Evolutionary conservation across 768 basidiomycete species (phyloP).

Genomic region (Serendipita sp.): DNA sequence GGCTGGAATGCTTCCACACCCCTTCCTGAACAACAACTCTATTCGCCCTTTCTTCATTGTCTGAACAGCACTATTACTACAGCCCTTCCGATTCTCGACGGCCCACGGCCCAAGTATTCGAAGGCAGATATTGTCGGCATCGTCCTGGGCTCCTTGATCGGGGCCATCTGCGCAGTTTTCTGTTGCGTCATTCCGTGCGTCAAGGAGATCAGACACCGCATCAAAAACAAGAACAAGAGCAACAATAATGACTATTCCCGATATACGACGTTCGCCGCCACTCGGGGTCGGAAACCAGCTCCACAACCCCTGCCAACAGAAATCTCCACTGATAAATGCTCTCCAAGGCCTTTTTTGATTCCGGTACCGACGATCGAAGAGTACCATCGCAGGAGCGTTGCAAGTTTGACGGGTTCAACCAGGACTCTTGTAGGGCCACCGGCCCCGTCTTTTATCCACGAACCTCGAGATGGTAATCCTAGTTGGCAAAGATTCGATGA

Average conservation of each 20-base stretch:
- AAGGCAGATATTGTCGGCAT: background rate
- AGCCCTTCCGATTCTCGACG: constrained; percentile 40
- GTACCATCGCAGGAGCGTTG: no score
- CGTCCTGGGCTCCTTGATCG: background rate
- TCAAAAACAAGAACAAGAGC: no score
- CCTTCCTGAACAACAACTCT: constrained; percentile 19
- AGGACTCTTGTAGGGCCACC: no score
- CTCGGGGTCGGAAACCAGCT: no score
- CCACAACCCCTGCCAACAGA: no score
- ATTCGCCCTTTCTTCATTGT: constrained; percentile 31
- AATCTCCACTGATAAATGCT: no score
- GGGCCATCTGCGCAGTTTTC: background rate
- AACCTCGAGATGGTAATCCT: background rate
- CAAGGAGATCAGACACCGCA: background rate
- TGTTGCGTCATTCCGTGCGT: background rate
- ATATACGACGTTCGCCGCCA: no score
- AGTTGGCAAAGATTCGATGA: no score
- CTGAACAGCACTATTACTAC: constrained; percentile 46
- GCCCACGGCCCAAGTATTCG: constrained; percentile 11
- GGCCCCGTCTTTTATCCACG: background rate
- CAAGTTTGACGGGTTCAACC: no score
- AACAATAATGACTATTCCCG: no score
- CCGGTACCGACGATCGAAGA: no score
- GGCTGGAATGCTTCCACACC: background rate
- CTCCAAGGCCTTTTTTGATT: no score